Base-by-base conservation (phyloP, 2,329 filamentous ascomycete genomes). In the Penicillium hordei region DNA sequence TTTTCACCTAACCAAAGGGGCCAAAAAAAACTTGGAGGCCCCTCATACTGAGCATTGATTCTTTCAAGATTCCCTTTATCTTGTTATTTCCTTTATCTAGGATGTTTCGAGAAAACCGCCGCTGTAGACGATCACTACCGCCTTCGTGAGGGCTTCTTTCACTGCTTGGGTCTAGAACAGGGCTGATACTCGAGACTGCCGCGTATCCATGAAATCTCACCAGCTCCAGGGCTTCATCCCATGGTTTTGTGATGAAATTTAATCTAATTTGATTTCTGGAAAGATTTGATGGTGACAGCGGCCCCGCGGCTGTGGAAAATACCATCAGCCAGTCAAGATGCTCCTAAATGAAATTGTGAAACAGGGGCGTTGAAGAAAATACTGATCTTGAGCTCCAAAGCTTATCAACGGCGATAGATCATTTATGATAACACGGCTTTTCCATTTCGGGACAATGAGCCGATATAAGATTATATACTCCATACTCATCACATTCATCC, bases 41-140 rank as follows among this genome's bases (percentile, higher is more conserved):
- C 21, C 21, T 34, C 21, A 1, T 17, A 21, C 27, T 15, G 23
- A 49, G 5, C 9, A 25, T 33, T 19, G 25, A 39, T 39, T 36
- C 9, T 23, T 29, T 29, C 31, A 23, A 13, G 2, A 25, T 10
- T 39, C 25, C 2, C 15, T 17, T 5, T 7, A 17, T 17, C 13
- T 23, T 23, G 3, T 25, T 36, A 6, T 23, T 9, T 34, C 0
- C 10, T 64, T 21, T 59, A 60, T n/a, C 48, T 58, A 59, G 59
- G 57, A 65, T 51, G 49, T 57, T 48, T 55, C 29, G 25, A 31
- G n/a, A 31, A 62, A 58, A 61, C 60, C 58, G 57, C 53, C 59
- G 59, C 60, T 55, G 31, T 60, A 46, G 60, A 56, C 42, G 55
- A 61, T 60, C 61, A 48, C 27, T 49, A 52, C 55, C 60, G 48